Conservation (phyloP, 768 basidiomycete species). For the Phanerodontia chrysosporium region DNA sequence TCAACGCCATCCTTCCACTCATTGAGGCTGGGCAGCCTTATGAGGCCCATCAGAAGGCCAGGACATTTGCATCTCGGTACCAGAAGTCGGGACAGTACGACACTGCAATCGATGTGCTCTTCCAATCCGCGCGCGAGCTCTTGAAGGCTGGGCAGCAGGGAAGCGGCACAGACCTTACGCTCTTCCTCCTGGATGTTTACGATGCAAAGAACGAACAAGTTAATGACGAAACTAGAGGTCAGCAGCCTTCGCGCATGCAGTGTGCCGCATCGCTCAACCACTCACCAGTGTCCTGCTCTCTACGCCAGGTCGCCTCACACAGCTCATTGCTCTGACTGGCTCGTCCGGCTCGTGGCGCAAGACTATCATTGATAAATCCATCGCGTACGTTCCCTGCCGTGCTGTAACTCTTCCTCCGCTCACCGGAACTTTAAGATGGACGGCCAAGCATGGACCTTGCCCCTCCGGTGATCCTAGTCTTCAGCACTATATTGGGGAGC, state of each 20-base stretch:
- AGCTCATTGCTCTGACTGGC: conserved; percentile 85
- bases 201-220: conserved; percentile 68
- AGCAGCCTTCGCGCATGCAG: conserved; percentile 20
- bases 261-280: not conserved
- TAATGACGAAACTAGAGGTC: conserved; percentile 78
- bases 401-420: not conserved
- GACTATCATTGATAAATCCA: conserved; percentile 77
- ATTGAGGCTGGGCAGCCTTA: conserved; percentile 72
- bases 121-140: conserved; percentile 83
- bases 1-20: conserved; percentile 72
- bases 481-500: conserved; percentile 86
- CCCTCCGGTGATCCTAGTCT: conserved; percentile 87
- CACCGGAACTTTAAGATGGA: conserved; percentile 60
- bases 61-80: conserved; percentile 90
- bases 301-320: conserved; percentile 73
- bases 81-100: conserved; percentile 76
- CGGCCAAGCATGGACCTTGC: conserved; percentile 68
- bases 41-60: conserved; percentile 94
- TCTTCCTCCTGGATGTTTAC: conserved; percentile 81
- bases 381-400: conserved; percentile 63
- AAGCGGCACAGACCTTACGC: conserved; percentile 82
- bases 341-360: conserved; percentile 83
- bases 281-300: not conserved
- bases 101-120: conserved; percentile 89
- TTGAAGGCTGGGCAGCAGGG: conserved; percentile 86